phyloP scores from a whole-genome alignment of 2,329 filamentous ascomycete species.

The Curvularia sp. region DNA sequence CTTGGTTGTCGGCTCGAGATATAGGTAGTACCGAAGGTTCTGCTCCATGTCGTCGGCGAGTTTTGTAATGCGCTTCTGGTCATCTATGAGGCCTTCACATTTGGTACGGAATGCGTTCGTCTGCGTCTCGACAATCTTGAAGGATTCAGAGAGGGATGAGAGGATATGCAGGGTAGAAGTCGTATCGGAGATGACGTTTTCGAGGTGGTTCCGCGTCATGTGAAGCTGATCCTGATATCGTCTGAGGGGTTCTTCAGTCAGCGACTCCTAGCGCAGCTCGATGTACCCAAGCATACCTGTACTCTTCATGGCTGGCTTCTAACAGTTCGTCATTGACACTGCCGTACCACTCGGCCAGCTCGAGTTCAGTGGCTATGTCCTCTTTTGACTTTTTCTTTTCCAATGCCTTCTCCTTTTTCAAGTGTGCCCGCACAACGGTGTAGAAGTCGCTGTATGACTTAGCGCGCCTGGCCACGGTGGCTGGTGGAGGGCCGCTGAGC shows the following conservation, averaged over 20 bases:
- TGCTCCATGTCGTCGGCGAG: constrained; percentile 85
- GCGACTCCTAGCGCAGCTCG: neutral
- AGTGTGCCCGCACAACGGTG: constrained; percentile 65
- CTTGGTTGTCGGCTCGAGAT: constrained; percentile 87
- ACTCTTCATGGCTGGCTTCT: constrained; percentile 83
- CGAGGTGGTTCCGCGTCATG: constrained; percentile 81
- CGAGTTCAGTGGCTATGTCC: constrained; percentile 64
- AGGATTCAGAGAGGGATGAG: constrained; percentile 81
- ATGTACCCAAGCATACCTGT: constrained; percentile 59
- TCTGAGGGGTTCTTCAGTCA: neutral
- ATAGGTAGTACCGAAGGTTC: constrained; percentile 93
- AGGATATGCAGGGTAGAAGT: constrained; percentile 77
- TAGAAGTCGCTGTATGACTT: constrained; percentile 83
- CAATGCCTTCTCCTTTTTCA: constrained; percentile 59
- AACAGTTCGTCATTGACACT: constrained; percentile 71
- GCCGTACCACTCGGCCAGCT: constrained; percentile 66
- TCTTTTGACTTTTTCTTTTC: constrained; percentile 49
- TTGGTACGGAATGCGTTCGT: constrained; percentile 92
- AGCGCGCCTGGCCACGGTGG: constrained; percentile 69
- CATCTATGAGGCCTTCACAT: constrained; percentile 84
- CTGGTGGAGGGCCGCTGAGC: constrained; percentile 68
- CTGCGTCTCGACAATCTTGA: constrained; percentile 84
- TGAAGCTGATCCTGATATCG: constrained; percentile 82
- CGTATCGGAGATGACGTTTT: constrained; percentile 78
- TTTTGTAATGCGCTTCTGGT: constrained; percentile 78